These are phyloP conservation scores for Elongisporangium anandrum DNA, from an alignment of 352 stramenopile genomes.

Conservation along the genomic window DNA sequence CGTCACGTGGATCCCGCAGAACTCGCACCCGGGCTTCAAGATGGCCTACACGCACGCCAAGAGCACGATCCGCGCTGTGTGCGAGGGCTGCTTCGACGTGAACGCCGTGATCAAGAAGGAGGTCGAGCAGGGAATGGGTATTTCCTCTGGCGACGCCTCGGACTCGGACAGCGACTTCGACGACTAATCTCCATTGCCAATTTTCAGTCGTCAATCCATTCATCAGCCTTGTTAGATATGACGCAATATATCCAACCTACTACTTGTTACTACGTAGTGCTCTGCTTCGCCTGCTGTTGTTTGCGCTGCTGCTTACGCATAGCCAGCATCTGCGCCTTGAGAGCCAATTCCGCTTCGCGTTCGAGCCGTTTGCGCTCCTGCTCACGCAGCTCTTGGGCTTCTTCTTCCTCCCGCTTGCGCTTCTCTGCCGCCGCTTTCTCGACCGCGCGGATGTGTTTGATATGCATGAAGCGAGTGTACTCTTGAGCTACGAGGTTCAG, in stretches of 20 bases:
- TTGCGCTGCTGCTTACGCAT: conserved; percentile 76
- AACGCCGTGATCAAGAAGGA: conserved; percentile 76
- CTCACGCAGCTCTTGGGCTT: conserved; percentile 50
- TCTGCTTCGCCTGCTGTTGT: conserved; percentile 17
- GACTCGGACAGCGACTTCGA: conserved; percentile 88
- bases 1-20: conserved; percentile 82
- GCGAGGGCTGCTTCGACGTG: conserved; percentile 76
- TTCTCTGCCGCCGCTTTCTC: conserved; percentile 71
- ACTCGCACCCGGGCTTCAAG: conserved; percentile 78
- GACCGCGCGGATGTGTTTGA: conserved; percentile 73
- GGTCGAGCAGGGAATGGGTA: conserved; percentile 56
- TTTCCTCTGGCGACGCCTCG: conserved; percentile 50
- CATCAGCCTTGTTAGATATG: not conserved
- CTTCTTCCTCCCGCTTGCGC: conserved; percentile 60
- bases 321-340: conserved; percentile 78
- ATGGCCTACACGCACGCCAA: conserved; percentile 89
- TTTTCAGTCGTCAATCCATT: not conserved
- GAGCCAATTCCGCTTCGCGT: conserved; percentile 54
- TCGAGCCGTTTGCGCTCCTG: conserved; percentile 64
- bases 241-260: conserved; percentile 1
- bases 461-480: conserved; percentile 82
- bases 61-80: conserved; percentile 69
- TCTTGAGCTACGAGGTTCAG: conserved; percentile 71
- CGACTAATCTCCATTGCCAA: conserved; percentile 20
- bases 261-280: conserved; percentile 12